phyloP scores from a whole-genome alignment of 176 grass and related monocot species.

The Dactylis glomerata region DNA sequence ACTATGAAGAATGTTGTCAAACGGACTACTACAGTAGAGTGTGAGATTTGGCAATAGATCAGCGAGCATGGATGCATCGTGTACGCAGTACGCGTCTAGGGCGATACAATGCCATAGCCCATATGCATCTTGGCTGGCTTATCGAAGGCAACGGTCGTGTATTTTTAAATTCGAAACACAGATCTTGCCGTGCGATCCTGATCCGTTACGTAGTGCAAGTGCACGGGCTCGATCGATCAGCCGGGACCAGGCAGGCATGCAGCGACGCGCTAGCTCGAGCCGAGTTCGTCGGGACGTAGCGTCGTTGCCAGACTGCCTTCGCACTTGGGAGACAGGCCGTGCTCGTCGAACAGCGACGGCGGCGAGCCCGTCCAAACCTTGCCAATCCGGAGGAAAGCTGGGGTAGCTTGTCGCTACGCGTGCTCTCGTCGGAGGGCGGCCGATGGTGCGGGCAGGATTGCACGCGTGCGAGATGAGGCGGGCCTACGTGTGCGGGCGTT shows the following conservation, averaged over 20 bases:
- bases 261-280: not conserved
- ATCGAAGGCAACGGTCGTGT: too few species aligned
- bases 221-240: too few species aligned
- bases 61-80: too few species aligned
- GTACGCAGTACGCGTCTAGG: not conserved
- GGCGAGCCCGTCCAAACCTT: not conserved
- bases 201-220: not conserved
- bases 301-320: not conserved
- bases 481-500: conserved; percentile 36
- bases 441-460: not conserved
- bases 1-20: too few species aligned
- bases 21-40: too few species aligned
- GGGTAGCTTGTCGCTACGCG: not conserved
- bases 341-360: not conserved
- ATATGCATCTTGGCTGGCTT: too few species aligned
- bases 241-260: not conserved
- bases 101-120: not conserved
- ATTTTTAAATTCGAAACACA: too few species aligned
- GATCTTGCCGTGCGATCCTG: too few species aligned
- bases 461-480: not conserved
- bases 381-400: not conserved
- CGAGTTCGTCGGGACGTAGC: not conserved
- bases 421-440: not conserved
- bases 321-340: not conserved
- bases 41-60: too few species aligned